phyloP scores from a whole-genome alignment of 345 rosid species.

The Raphanus raphanistrum region DNA sequence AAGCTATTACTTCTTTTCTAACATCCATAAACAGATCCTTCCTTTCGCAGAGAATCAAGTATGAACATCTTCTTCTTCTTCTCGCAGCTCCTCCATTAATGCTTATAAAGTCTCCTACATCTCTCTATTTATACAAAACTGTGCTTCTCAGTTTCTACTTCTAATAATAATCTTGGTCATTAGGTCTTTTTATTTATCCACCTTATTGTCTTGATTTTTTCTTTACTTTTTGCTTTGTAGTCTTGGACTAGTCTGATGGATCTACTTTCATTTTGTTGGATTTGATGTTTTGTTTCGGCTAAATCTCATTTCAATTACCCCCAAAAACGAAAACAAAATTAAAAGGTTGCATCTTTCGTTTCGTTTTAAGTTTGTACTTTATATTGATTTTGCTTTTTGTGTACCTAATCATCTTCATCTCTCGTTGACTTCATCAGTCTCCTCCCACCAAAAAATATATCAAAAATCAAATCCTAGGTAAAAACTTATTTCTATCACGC shows the following conservation, averaged over 20 bases:
- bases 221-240: neutral
- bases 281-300: neutral
- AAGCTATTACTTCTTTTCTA: neutral
- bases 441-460: neutral
- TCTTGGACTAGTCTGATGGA: neutral
- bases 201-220: neutral
- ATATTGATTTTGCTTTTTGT: neutral
- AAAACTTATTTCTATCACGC: neutral
- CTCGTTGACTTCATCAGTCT: slow-evolving; percentile 1
- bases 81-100: neutral
- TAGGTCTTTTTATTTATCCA: neutral
- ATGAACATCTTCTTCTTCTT: neutral
- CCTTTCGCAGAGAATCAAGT: neutral
- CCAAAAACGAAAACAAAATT: neutral
- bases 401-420: neutral
- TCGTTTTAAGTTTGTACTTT: neutral
- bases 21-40: neutral
- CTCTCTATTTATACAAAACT: neutral
- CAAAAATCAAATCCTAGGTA: neutral
- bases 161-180: neutral
- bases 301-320: neutral
- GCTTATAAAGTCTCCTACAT: neutral
- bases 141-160: neutral
- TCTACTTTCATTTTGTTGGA: neutral
- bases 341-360: neutral